Evolutionary conservation across 1,284 basidiomycete species (phyloP).

Genomic region (Stygiomarasmius scandens): DNA sequence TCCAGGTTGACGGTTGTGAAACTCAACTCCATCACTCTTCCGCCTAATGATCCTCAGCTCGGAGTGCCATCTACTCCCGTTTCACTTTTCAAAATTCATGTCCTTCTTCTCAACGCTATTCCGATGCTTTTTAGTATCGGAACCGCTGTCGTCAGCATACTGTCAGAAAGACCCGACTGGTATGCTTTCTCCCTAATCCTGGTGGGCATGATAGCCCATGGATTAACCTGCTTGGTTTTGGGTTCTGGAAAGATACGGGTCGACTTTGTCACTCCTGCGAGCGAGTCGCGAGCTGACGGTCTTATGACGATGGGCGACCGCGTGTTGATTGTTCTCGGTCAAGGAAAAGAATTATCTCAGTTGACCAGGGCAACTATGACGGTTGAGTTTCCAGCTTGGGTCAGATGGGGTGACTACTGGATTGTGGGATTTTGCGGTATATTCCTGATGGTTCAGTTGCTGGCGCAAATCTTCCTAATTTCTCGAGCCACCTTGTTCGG

Average conservation of each 20-base stretch:
- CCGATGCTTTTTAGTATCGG: constrained; percentile 29
- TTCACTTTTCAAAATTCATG: too few species aligned
- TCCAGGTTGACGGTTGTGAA: not conserved
- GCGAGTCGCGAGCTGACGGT: not conserved
- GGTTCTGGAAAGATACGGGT: constrained; percentile 24
- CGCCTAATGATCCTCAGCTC: not conserved
- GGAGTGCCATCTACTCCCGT: not conserved
- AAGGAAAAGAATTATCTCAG: constrained; percentile 32
- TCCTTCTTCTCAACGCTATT: constrained; percentile 22
- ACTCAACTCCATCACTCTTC: not conserved
- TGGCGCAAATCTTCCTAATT: constrained; percentile 33
- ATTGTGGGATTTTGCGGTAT: constrained; percentile 30
- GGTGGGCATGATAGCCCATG: constrained; percentile 30
- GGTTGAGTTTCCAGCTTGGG: constrained; percentile 21
- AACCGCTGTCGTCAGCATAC: constrained; percentile 22
- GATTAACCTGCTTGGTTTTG: constrained; percentile 30
- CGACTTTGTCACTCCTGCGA: not conserved
- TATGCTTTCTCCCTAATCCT: constrained; percentile 31
- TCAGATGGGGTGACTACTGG: constrained; percentile 21
- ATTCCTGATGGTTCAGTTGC: constrained; percentile 30
- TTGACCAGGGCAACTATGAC: constrained; percentile 30
- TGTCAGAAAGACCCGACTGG: constrained; percentile 31
- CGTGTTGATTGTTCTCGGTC: constrained; percentile 14
- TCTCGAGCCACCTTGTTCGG: constrained; percentile 33
- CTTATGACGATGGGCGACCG: not conserved